Conservation (phyloP, 768 basidiomycete species). For the Gymnopilus dilepis region DNA sequence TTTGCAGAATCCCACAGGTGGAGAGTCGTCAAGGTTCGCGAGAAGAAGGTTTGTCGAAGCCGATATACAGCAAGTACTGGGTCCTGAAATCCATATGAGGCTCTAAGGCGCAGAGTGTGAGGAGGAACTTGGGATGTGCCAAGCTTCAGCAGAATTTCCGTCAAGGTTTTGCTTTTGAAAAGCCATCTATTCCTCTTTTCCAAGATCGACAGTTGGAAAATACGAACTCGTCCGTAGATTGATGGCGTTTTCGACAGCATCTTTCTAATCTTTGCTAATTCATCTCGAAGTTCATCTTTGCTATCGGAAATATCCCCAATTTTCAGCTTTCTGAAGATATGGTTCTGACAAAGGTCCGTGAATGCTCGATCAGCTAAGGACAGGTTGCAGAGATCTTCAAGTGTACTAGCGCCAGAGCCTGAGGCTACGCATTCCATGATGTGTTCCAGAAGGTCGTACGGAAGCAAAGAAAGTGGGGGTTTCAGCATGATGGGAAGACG, state of each 20-base stretch:
- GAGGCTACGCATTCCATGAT: constrained; percentile 9
- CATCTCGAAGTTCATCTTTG: background rate
- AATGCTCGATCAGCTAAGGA: constrained; percentile 12
- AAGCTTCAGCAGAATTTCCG: background rate
- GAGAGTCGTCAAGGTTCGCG: constrained; percentile 8
- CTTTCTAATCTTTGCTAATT: background rate
- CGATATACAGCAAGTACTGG: background rate
- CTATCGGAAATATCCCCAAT: background rate
- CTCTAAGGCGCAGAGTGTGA: background rate
- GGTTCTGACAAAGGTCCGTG: constrained; percentile 5
- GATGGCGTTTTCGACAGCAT: background rate
- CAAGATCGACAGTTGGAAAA: background rate
- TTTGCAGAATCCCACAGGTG: constrained; percentile 2
- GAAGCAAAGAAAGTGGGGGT: constrained; percentile 11
- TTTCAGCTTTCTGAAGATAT: background rate
- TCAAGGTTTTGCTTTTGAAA: background rate
- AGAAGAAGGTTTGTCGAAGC: constrained; percentile 2
- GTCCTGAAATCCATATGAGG: background rate
- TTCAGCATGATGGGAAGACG: constrained; percentile 11
- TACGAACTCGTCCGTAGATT: background rate
- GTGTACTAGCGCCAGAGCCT: background rate
- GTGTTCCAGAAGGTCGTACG: constrained; percentile 7
- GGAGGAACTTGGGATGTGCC: background rate
- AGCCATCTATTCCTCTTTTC: background rate
- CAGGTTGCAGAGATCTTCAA: background rate